Percentiles rank a stretch among this genome's conserved stretches.
These are phyloP conservation scores for Leavenworthia alabamica DNA, from an alignment of 345 rosid genomes.

Conservation along the genomic window DNA sequence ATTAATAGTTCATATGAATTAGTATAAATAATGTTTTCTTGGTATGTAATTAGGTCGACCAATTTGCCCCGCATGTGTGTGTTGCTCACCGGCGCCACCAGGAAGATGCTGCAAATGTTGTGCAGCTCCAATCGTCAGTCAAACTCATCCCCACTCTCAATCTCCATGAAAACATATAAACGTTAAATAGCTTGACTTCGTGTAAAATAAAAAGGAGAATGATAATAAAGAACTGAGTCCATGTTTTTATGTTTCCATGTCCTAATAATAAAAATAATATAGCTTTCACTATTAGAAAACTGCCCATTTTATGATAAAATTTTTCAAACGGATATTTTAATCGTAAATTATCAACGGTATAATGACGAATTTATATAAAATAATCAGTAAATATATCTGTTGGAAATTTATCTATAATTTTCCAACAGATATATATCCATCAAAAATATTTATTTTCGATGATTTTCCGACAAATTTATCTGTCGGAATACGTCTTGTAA, in stretches of 20 bases:
- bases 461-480: too few relatives aligned
- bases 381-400: too few relatives aligned
- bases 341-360: too few relatives aligned
- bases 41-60: slow-evolving; percentile 15
- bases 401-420: too few relatives aligned
- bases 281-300: too few relatives aligned
- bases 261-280: background rate
- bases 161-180: slow-evolving; percentile 6
- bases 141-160: slow-evolving; percentile 19
- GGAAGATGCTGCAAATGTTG: slow-evolving; percentile 30
- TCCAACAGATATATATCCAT: too few relatives aligned
- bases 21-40: background rate
- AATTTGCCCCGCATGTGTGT: slow-evolving; percentile 27
- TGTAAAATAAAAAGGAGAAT: background rate
- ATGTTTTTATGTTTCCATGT: background rate
- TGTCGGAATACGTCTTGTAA: too few relatives aligned
- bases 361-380: too few relatives aligned
- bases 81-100: slow-evolving; percentile 17
- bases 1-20: background rate
- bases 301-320: too few relatives aligned
- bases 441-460: too few relatives aligned
- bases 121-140: slow-evolving; percentile 18
- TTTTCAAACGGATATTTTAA: too few relatives aligned
- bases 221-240: background rate
- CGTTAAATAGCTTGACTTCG: background rate